Evolutionary conservation across 1,284 basidiomycete genomes (phyloP).

Genomic region (Irpex rosettiformis): DNA sequence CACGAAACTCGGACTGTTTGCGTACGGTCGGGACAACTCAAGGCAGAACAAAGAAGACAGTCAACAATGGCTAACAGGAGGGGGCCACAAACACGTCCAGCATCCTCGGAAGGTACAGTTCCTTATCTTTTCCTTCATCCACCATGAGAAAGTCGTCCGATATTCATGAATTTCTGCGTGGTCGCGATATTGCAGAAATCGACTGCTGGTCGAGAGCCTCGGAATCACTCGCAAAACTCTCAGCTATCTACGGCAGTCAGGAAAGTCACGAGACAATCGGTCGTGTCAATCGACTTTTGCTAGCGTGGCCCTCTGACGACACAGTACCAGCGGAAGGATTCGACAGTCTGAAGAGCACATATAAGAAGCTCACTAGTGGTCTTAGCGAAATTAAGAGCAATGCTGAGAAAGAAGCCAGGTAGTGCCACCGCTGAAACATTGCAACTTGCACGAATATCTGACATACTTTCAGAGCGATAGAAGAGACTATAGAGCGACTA

Average conservation of each 20-base stretch:
- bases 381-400: slow-evolving; percentile 58
- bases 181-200: not conserved
- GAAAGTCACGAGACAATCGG: slow-evolving; percentile 55
- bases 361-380: slow-evolving; percentile 57
- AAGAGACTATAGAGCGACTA: slow-evolving; percentile 66
- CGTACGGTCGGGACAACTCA: not conserved
- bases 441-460: not conserved
- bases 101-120: slow-evolving; percentile 50
- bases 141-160: not conserved
- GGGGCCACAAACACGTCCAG: slow-evolving; percentile 44
- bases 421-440: slow-evolving; percentile 7
- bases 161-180: not conserved
- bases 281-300: slow-evolving; percentile 67
- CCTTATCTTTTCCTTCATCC: slow-evolving; percentile 1
- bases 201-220: slow-evolving; percentile 6
- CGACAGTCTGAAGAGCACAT: slow-evolving; percentile 56
- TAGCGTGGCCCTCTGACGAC: slow-evolving; percentile 70
- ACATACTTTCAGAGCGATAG: slow-evolving; percentile 52
- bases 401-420: slow-evolving; percentile 56
- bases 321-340: slow-evolving; percentile 62
- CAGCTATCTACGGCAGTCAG: slow-evolving; percentile 45
- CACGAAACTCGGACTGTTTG: not conserved
- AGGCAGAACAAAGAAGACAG: not conserved
- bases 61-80: slow-evolving; percentile 50
- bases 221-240: slow-evolving; percentile 1